Evolutionary conservation across 768 basidiomycete species (phyloP).

Genomic region (Postia placenta): DNA sequence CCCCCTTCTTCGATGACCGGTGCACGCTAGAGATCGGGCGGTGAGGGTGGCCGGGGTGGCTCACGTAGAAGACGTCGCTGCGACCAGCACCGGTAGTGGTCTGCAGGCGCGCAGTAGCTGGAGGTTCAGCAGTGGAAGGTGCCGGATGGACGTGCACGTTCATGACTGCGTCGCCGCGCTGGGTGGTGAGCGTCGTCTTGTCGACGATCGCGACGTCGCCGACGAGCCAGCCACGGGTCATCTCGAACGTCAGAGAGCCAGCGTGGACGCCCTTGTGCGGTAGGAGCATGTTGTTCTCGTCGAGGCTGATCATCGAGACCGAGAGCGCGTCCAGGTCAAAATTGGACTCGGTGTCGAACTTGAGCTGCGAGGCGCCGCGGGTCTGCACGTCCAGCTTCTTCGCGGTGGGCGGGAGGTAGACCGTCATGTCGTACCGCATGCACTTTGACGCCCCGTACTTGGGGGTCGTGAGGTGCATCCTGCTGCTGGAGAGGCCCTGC

Average conservation of each 20-base stretch:
- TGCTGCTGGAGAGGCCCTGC: conserved; percentile 28
- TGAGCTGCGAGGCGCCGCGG: conserved; percentile 40
- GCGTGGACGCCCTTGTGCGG: conserved; percentile 36
- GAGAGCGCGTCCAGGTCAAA: conserved; percentile 38
- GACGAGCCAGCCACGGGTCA: conserved; percentile 54
- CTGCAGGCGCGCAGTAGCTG: conserved; percentile 30
- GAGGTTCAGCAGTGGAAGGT: conserved; percentile 24
- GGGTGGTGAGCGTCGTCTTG: conserved; percentile 36
- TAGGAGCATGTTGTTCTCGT: conserved; percentile 40
- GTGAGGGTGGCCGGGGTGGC: conserved; percentile 32
- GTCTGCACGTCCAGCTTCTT: conserved; percentile 42
- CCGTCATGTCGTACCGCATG: conserved; percentile 49
- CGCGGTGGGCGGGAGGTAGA: conserved; percentile 44
- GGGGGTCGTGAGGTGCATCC: conserved; percentile 34
- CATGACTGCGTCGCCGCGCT: conserved; percentile 43
- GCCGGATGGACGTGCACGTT: conserved; percentile 43
- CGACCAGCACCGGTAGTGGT: conserved; percentile 51
- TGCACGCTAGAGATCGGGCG: conserved; percentile 45
- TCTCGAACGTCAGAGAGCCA: conserved; percentile 35
- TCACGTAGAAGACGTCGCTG: conserved; percentile 43
- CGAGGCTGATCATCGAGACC: conserved; percentile 36
- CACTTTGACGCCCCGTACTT: conserved; percentile 25
- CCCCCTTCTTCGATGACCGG: conserved; percentile 42
- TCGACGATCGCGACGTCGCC: conserved; percentile 46
- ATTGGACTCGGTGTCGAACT: conserved; percentile 39